Evolutionary conservation across 176 grass and related monocot genomes (phyloP).

Genomic region (Oryza glaberrima): DNA sequence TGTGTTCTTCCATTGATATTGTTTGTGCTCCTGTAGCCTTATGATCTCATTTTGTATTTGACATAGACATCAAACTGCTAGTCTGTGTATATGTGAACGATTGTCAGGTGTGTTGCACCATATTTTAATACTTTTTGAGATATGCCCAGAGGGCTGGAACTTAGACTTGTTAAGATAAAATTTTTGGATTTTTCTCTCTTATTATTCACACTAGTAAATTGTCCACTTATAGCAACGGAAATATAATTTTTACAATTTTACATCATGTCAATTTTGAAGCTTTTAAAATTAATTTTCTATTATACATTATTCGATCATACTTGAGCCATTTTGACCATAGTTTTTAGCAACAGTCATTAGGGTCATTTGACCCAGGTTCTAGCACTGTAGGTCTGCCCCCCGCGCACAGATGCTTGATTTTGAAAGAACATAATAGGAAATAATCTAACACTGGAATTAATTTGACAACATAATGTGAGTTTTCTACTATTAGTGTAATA

Average conservation of each 20-base stretch:
- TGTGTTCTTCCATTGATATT: conserved; percentile 2
- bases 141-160: background rate
- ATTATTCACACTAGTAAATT: background rate
- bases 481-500: too few relatives aligned
- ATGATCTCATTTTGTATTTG: background rate
- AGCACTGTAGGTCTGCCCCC: too few relatives aligned
- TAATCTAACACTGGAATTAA: too few relatives aligned
- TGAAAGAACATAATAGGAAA: too few relatives aligned
- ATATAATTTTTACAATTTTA: background rate
- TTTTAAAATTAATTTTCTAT: too few relatives aligned
- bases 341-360: too few relatives aligned
- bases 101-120: background rate
- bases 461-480: too few relatives aligned
- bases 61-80: background rate
- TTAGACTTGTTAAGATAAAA: conserved; percentile 13
- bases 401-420: too few relatives aligned
- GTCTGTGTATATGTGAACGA: background rate
- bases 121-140: background rate
- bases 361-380: too few relatives aligned
- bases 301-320: too few relatives aligned
- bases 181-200: background rate
- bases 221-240: background rate
- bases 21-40: background rate
- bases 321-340: too few relatives aligned
- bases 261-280: background rate